Conservation (phyloP, 306 rosid species). For the Sicyos edulis region DNA sequence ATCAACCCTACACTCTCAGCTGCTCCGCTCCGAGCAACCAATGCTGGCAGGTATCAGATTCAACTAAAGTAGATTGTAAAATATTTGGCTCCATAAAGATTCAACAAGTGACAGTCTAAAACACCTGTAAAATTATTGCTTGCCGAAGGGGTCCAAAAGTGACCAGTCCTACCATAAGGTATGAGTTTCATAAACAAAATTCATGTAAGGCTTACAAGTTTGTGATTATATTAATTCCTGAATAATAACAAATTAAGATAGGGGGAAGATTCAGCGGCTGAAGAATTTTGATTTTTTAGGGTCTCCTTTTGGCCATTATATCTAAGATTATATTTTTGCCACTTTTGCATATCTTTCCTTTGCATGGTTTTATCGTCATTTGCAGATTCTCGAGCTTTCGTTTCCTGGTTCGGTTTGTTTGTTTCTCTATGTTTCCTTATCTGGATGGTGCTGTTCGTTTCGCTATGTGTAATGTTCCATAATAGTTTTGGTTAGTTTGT, state of each 20-base stretch:
- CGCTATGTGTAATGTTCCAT: not conserved
- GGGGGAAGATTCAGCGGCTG: not conserved
- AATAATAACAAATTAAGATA: slow-evolving; percentile 16
- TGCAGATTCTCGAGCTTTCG: not conserved
- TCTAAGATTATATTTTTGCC: not conserved
- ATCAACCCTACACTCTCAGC: not conserved
- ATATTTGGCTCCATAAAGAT: slow-evolving; percentile 15
- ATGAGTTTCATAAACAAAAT: slow-evolving; percentile 16
- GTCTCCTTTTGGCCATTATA: not conserved
- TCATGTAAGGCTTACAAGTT: slow-evolving; percentile 20
- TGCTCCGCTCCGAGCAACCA: not conserved
- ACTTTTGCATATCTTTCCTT: not conserved
- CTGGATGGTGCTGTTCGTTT: not conserved
- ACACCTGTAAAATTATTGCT: slow-evolving; percentile 18
- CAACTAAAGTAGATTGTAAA: slow-evolving; percentile 6
- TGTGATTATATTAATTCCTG: slow-evolving; percentile 16
- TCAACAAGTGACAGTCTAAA: not conserved
- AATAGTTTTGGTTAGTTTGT: not conserved
- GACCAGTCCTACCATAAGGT: not conserved
- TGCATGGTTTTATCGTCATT: not conserved
- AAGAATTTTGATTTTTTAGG: not conserved
- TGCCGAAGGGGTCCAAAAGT: not conserved
- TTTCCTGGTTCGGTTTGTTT: not conserved
- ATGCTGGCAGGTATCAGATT: too few relatives aligned
- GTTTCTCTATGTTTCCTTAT: not conserved